Percentiles rank a stretch among this genome's conserved stretches.
These are phyloP conservation scores for Irpex sp. DNA, from an alignment of 1,284 basidiomycete species.

Conservation along the genomic window DNA sequence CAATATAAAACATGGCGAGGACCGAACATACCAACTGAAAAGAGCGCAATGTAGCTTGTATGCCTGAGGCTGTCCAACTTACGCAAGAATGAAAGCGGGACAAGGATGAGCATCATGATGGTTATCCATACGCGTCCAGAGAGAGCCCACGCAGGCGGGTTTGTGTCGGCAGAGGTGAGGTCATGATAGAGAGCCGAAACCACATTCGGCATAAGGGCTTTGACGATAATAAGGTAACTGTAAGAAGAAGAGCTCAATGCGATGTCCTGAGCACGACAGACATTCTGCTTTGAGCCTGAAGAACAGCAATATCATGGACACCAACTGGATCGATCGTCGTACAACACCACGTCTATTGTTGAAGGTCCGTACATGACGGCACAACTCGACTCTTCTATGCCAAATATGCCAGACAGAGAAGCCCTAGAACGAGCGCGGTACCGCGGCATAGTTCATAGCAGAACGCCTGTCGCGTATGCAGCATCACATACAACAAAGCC, in stretches of 20 bases:
- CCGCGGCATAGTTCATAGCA: background rate
- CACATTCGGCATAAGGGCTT: constrained; percentile 94
- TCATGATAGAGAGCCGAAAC: constrained; percentile 80
- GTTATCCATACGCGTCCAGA: constrained; percentile 84
- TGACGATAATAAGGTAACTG: constrained; percentile 92
- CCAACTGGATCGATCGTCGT: too few species aligned
- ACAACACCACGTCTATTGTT: background rate
- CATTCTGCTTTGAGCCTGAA: background rate
- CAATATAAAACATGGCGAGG: background rate
- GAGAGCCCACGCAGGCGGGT: constrained; percentile 71
- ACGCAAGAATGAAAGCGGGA: constrained; percentile 86
- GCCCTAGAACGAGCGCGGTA: too few species aligned
- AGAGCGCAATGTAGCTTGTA: constrained; percentile 83
- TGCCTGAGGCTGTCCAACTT: constrained; percentile 80
- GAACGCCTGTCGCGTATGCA: background rate
- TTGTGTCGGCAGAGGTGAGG: constrained; percentile 58
- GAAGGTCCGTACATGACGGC: background rate
- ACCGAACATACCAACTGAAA: constrained; percentile 64
- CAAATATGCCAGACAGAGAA: background rate
- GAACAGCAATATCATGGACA: too few species aligned
- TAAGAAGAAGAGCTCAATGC: background rate
- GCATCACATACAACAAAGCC: background rate
- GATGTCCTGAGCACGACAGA: background rate
- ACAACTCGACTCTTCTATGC: background rate
- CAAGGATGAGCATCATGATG: constrained; percentile 77